These are phyloP conservation scores for Chlorociboria aeruginascens DNA, from an alignment of 495 filamentous ascomycete genomes.

Conservation along the genomic window DNA sequence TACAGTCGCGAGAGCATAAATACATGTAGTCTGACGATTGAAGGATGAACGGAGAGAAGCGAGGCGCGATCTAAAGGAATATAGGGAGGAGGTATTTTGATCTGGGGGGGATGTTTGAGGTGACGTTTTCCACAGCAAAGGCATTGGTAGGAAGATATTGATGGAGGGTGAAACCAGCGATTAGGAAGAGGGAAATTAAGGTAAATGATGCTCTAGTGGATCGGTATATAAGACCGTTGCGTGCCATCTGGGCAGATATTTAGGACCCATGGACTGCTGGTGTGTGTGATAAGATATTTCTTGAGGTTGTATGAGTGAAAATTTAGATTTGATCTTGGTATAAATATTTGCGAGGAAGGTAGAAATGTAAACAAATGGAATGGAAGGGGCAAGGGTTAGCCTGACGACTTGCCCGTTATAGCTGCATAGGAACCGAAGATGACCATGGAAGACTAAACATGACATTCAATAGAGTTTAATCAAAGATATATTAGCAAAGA, in stretches of 20 bases:
- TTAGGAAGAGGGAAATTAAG: background rate
- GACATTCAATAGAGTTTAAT: too few species aligned
- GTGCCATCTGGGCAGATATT: conserved; percentile 4
- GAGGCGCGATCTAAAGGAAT: background rate
- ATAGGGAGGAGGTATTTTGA: background rate
- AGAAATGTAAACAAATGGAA: background rate
- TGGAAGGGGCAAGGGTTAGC: background rate
- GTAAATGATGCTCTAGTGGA: conserved; percentile 1
- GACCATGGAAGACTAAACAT: too few species aligned
- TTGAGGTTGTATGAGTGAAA: background rate
- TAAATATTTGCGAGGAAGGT: background rate
- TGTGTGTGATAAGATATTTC: background rate
- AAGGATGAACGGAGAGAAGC: conserved; percentile 1
- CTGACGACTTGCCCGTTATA: too few species aligned
- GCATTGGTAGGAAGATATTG: conserved; percentile 5
- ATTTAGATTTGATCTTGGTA: background rate
- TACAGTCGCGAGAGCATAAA: background rate
- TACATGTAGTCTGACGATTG: background rate
- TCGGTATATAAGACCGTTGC: background rate
- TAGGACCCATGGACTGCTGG: background rate
- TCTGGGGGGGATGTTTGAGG: background rate
- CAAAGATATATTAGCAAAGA: too few species aligned
- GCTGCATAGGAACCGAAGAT: too few species aligned
- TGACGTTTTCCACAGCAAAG: background rate
- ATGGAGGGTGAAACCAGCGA: background rate